phyloP scores from a whole-genome alignment of 2,329 filamentous ascomycete species.

The Chaetomiaceae sp. region DNA sequence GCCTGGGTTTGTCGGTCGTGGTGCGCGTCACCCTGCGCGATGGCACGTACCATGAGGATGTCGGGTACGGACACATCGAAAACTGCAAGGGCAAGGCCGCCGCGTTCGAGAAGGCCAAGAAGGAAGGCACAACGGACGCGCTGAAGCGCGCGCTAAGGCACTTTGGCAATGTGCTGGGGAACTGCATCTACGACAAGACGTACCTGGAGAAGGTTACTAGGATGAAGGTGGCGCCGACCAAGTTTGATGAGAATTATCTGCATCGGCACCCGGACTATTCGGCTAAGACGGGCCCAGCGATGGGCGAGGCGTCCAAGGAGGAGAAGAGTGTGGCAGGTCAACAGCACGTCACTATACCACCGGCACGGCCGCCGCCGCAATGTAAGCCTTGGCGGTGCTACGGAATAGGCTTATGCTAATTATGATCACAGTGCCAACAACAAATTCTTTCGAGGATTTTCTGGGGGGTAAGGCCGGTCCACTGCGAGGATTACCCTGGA shows the following conservation, averaged over 20 bases:
- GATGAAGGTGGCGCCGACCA: slow-evolving; percentile 73
- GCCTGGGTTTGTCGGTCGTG: slow-evolving; percentile 82
- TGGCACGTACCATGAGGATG: slow-evolving; percentile 96
- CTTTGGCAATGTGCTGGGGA: slow-evolving; percentile 96
- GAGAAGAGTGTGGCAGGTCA: no score
- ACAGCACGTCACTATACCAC: no score
- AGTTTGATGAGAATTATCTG: slow-evolving; percentile 73
- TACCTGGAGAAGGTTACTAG: slow-evolving; percentile 88
- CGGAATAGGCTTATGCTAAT: neutral
- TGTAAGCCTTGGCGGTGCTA: slow-evolving; percentile 4
- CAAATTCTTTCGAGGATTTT: slow-evolving; percentile 50
- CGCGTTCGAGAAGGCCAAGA: slow-evolving; percentile 98
- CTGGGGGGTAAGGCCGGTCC: slow-evolving; percentile 41
- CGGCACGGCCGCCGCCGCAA: slow-evolving; percentile 7
- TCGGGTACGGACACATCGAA: slow-evolving; percentile 94
- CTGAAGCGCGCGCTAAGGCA: slow-evolving; percentile 84
- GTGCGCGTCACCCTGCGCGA: slow-evolving; percentile 86
- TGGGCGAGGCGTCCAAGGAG: slow-evolving; percentile 18
- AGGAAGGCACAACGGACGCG: slow-evolving; percentile 92
- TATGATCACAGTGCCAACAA: slow-evolving; percentile 19
- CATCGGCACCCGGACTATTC: slow-evolving; percentile 76
- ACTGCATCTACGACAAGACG: slow-evolving; percentile 96
- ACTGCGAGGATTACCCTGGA: slow-evolving; percentile 20
- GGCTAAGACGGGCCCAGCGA: slow-evolving; percentile 49
- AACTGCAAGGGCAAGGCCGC: slow-evolving; percentile 93